Evolutionary conservation across 306 rosid genomes (phyloP).

Genomic region (Spatholobus suberectus): DNA sequence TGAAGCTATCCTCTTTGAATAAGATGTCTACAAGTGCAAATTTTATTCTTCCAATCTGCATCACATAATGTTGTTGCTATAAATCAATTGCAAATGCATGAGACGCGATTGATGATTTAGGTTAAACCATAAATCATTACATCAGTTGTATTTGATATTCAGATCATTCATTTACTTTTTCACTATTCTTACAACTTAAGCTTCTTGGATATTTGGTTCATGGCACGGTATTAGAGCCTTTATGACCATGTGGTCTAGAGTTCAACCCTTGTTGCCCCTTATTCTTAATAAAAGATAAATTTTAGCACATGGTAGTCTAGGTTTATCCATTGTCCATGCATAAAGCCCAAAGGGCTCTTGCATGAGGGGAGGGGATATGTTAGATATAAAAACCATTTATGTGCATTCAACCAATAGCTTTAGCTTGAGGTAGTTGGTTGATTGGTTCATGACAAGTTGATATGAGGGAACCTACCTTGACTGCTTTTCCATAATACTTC

Average conservation of each 20-base stretch:
- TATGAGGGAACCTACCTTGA: neutral
- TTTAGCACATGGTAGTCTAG: neutral
- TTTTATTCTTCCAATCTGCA: neutral
- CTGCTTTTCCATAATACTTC: conserved; percentile 9
- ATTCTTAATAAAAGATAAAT: neutral
- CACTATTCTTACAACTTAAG: neutral
- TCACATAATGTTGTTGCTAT: neutral
- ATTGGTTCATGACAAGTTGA: neutral
- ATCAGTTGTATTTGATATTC: neutral
- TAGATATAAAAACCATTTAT: neutral
- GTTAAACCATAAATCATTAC: conserved; percentile 7
- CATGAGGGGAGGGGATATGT: neutral
- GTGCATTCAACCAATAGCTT: neutral
- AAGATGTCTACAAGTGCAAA: neutral
- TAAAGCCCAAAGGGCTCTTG: neutral
- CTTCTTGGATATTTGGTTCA: neutral
- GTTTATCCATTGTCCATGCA: neutral
- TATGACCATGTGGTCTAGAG: neutral
- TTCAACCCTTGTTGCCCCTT: neutral
- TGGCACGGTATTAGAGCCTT: neutral
- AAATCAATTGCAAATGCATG: neutral
- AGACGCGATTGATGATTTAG: neutral
- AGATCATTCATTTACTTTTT: neutral
- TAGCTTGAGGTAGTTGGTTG: neutral
- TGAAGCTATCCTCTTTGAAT: conserved; percentile 4